Base-by-base conservation (phyloP, 129 eudicot genomes). In the Scalesia atractyloides region DNA sequence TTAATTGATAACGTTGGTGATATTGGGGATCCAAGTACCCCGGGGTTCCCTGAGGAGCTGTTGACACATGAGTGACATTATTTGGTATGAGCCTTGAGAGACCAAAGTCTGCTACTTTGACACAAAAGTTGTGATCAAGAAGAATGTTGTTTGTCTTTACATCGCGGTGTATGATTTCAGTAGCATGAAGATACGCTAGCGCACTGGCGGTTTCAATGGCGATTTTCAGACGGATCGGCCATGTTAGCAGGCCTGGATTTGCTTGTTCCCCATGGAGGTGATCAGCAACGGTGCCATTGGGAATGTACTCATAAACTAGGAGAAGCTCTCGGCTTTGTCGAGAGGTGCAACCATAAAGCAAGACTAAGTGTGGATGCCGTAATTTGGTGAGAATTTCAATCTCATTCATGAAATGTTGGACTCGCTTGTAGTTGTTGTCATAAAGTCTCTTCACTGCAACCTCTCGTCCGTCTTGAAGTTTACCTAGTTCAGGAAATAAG, bases 11-110 rank as follows among this genome's bases (percentile, higher is more conserved):
- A 33, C 86, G 80, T 72, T 84, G 86, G 69, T 83, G 89, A 66
- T 92, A 92, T 73, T 84, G 93, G 0, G 97, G 97, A 66, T 88
- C 97, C 7, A 91, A 77, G 41, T 91, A 91, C 12, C 97, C 96
- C 0, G 97, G 97, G 26, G 97, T 91, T 14, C 97, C 97, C 58
- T 88, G 97, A 1, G 97, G 97, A 52, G 93, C 96, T 0, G 97
- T 91, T 9, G 97, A 91, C 51, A 91, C 82, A 60, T 91, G 96
- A 44, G 86, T 84, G 19, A 80, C 96, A 20, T 81, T 81, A 19
- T 16, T 84, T 0, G 97, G 96, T 67, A 91, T 57, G 34, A 75
- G 83, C 37, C 85, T 82, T 0, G 87, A 79, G 39, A 82, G 76
- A 24, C 86, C 87, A 13, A 85, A 85, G 72, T 85, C 89, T 5